Evolutionary conservation across 768 basidiomycete genomes (phyloP), one percentile per base, ranked within the genome.

Genomic region (Panellus pusillus): DNA sequence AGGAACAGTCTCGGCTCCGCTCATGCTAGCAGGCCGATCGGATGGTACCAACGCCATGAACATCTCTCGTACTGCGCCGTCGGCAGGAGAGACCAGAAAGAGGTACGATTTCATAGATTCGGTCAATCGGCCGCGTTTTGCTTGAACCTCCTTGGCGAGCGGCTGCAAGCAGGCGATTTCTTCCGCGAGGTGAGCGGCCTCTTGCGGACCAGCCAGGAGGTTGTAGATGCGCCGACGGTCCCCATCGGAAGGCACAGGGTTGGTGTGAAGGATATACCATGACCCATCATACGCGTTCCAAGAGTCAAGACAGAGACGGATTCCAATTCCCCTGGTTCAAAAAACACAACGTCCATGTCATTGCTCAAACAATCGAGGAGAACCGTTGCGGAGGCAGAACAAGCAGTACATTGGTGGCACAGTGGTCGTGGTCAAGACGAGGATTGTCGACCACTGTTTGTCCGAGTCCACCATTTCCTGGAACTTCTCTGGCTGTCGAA

Each of bases 51-150:
- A 28, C 28, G 27, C 32, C 47, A 9, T 38, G 36, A 54, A 54
- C 35, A 54, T 44, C 13, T 42, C 47, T 9, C 20, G 20, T 9
- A 54, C 35, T 6, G 47, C 27, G n/a, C 42, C 46, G 3, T 27
- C 31, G 9, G 46, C 52, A 6, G 42, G 54, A 11, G 54, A 55
- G 1, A 55, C n/a, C 37, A 55, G 29, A 27, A 37, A 43, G 1
- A 45, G 28, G 28, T 50, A 47, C 6, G 48, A 17, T 7, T 32
- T 14, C 39, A 55, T 45, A 29, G 27, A 44, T 2, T n/a, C 47
- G 9, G 37, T 14, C 15, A 55, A 24, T 2, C 13, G n/a, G 11
- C 38, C 43, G 31, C 42, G 47, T 32, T 50, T 50, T 14, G 14
- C 9, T 3, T 19, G 32, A 15, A 50, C 43, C 4, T 44, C 32